Conservation (phyloP, 768 basidiomycete species). For the Lentinula aciculospora region DNA sequence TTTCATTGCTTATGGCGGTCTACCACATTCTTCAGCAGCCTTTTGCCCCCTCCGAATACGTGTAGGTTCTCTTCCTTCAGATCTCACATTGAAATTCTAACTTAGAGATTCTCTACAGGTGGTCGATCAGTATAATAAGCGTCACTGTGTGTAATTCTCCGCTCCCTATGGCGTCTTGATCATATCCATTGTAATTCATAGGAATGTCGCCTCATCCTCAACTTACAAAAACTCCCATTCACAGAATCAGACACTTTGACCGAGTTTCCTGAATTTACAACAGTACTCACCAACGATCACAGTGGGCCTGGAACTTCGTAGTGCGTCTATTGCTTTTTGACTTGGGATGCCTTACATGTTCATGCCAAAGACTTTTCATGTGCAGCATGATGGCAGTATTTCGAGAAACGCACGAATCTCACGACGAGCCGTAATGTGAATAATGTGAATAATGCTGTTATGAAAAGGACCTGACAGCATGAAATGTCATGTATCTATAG, state of each 20-base stretch:
- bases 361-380: background rate
- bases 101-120: background rate
- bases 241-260: background rate
- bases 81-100: background rate
- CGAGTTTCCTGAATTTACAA: conserved; percentile 9
- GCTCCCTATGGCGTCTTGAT: background rate
- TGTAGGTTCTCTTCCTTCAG: conserved; percentile 1
- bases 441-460: no score
- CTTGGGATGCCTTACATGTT: background rate
- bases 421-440: background rate
- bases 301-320: background rate
- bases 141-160: conserved; percentile 4
- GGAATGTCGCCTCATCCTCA: conserved; percentile 14
- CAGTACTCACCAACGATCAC: conserved; percentile 5
- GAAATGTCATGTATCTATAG: no score
- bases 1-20: conserved; percentile 6
- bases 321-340: background rate
- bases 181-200: background rate
- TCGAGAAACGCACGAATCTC: background rate
- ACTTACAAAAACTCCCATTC: conserved; percentile 10
- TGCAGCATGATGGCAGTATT: background rate
- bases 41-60: conserved; percentile 7
- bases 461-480: no score
- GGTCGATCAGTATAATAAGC: conserved; percentile 8
- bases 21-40: conserved; percentile 5